Percentiles rank a stretch among this genome's conserved stretches.
Conservation (phyloP, 2,329 filamentous ascomycete genomes). For the Penicillium decumbens region DNA sequence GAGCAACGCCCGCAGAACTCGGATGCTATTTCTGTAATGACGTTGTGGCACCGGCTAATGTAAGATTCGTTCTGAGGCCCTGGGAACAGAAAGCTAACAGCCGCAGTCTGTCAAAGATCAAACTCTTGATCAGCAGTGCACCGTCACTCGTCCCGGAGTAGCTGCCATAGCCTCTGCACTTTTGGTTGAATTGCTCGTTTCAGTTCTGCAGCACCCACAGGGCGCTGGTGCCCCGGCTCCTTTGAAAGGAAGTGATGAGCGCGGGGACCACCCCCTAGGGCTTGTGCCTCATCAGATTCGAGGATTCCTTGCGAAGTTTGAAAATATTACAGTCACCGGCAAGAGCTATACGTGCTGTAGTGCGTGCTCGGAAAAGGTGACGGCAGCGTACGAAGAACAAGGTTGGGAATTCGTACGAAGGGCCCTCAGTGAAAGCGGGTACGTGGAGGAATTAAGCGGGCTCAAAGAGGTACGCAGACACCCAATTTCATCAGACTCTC, state of each 20-base stretch:
- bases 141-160: constrained; percentile 87
- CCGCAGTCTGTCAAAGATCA: constrained; percentile 82
- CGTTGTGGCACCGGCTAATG: constrained; percentile 88
- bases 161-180: constrained; percentile 88
- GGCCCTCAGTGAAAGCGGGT: constrained; percentile 58
- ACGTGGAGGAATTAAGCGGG: constrained; percentile 60
- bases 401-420: constrained; percentile 59
- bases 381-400: constrained; percentile 50
- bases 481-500: background rate
- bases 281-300: constrained; percentile 60
- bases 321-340: constrained; percentile 54
- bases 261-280: constrained; percentile 45
- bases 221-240: constrained; percentile 41
- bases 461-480: constrained; percentile 49
- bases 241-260: constrained; percentile 28
- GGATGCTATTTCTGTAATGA: constrained; percentile 99
- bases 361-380: constrained; percentile 56
- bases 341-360: constrained; percentile 59
- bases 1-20: constrained; percentile 60
- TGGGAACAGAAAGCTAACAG: constrained; percentile 6
- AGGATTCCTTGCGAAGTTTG: constrained; percentile 58
- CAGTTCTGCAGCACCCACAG: constrained; percentile 77
- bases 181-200: constrained; percentile 83
- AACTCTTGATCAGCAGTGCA: constrained; percentile 96
- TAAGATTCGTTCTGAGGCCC: constrained; percentile 48